Conservation (phyloP, 2,329 filamentous ascomycete species). For the Immersiporthe knoxdaviesiana region DNA sequence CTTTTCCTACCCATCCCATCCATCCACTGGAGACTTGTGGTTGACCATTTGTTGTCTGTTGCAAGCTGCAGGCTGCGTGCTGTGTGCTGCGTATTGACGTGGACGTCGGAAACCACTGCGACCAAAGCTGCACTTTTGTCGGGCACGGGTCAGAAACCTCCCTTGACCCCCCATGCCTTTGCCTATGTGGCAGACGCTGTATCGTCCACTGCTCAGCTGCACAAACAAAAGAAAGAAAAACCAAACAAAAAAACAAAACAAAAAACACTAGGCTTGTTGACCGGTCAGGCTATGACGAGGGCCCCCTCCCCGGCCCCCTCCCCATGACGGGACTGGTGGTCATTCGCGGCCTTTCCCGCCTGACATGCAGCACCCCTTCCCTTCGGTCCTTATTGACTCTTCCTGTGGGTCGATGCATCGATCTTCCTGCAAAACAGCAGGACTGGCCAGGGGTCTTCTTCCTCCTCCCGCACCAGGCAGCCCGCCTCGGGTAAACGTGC, state of each 20-base stretch:
- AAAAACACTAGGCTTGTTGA: neutral
- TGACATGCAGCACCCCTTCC: neutral
- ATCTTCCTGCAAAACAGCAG: neutral
- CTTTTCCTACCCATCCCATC: neutral
- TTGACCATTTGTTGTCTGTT: neutral
- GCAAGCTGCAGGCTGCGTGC: slow-evolving; percentile 6
- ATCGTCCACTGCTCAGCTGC: neutral
- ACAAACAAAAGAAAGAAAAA: too few relatives aligned
- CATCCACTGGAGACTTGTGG: neutral
- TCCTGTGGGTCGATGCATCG: neutral
- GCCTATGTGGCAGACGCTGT: neutral
- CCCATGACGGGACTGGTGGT: neutral
- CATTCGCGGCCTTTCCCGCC: neutral
- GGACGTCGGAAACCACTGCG: neutral
- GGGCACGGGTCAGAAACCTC: neutral
- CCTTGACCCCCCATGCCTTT: too few relatives aligned
- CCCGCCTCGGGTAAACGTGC: neutral
- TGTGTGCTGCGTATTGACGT: slow-evolving; percentile 16
- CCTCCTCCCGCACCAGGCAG: neutral
- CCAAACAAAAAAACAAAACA: too few relatives aligned
- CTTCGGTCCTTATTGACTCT: neutral
- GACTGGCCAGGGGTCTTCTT: neutral
- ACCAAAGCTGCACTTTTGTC: neutral
- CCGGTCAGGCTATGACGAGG: neutral
- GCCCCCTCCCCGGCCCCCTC: too few relatives aligned